phyloP scores from a whole-genome alignment of 352 stramenopile genomes.

The Phytophthora aleatoria region DNA sequence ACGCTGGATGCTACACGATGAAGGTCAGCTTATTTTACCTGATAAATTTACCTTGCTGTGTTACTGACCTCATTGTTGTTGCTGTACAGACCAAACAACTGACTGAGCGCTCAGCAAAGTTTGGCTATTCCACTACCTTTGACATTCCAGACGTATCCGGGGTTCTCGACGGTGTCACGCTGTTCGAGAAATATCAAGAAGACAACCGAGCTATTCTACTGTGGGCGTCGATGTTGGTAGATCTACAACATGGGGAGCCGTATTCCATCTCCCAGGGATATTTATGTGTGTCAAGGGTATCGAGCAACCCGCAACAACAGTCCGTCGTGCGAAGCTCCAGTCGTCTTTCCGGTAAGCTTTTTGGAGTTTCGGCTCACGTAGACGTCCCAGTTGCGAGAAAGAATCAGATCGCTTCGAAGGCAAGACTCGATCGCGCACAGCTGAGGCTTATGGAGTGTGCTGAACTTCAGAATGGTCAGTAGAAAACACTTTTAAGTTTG shows the following conservation, averaged over 20 bases:
- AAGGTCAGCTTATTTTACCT: slow-evolving; percentile 3
- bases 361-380: not conserved
- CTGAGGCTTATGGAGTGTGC: slow-evolving; percentile 9
- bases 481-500: not conserved
- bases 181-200: slow-evolving; percentile 14
- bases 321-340: slow-evolving; percentile 11
- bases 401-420: slow-evolving; percentile 2
- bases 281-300: slow-evolving; percentile 5
- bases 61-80: not conserved
- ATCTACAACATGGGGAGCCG: slow-evolving; percentile 4
- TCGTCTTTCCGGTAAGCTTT: slow-evolving; percentile 9
- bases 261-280: slow-evolving; percentile 14
- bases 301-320: not conserved
- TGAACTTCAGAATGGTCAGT: not conserved
- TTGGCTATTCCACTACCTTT: slow-evolving; percentile 9
- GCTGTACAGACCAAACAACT: slow-evolving; percentile 3
- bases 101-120: slow-evolving; percentile 9
- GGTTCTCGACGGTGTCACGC: slow-evolving; percentile 10
- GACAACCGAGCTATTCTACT: slow-evolving; percentile 2
- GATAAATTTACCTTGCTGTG: too few species aligned
- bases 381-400: slow-evolving; percentile 5
- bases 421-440: slow-evolving; percentile 12
- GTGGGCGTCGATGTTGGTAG: slow-evolving; percentile 19
- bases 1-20: slow-evolving; percentile 6
- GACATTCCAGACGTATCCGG: not conserved